phyloP scores from a whole-genome alignment of 192 early-diverging fungal species.

The Hyaloraphidium curvatum region DNA sequence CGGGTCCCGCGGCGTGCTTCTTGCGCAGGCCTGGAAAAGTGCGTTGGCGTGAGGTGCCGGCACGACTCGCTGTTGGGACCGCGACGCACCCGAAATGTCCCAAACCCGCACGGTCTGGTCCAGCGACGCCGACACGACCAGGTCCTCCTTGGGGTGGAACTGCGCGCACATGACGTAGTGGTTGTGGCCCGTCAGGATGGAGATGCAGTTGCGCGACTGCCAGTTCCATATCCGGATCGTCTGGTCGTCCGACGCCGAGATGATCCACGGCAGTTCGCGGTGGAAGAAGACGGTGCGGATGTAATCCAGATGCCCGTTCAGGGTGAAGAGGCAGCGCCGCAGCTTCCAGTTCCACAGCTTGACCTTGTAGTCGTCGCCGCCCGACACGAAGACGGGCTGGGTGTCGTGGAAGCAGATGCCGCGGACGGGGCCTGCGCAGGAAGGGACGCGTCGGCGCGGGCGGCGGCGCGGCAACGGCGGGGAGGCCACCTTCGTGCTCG shows the following conservation, averaged over 20 bases:
- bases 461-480: background rate
- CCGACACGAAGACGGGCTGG: slow-evolving; percentile 92
- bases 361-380: slow-evolving; percentile 98
- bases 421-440: slow-evolving; percentile 69
- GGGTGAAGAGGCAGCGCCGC: slow-evolving; percentile 83
- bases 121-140: slow-evolving; percentile 85
- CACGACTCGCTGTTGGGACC: background rate
- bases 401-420: slow-evolving; percentile 90
- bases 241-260: slow-evolving; percentile 91
- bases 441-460: background rate
- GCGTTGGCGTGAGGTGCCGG: background rate
- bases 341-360: slow-evolving; percentile 99
- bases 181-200: slow-evolving; percentile 91
- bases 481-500: slow-evolving; percentile 81
- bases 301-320: slow-evolving; percentile 96
- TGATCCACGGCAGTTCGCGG: slow-evolving; percentile 95
- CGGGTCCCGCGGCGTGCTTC: slow-evolving; percentile 48
- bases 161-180: slow-evolving; percentile 98
- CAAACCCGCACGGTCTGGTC: slow-evolving; percentile 98
- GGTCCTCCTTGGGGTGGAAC: slow-evolving; percentile 96
- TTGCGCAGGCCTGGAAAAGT: slow-evolving; percentile 40
- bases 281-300: slow-evolving; percentile 95
- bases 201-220: slow-evolving; percentile 95
- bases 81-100: slow-evolving; percentile 75
- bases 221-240: slow-evolving; percentile 99